Evolutionary conservation across 179 eudicot genomes (phyloP).

Genomic region (Silene noctiflora): DNA sequence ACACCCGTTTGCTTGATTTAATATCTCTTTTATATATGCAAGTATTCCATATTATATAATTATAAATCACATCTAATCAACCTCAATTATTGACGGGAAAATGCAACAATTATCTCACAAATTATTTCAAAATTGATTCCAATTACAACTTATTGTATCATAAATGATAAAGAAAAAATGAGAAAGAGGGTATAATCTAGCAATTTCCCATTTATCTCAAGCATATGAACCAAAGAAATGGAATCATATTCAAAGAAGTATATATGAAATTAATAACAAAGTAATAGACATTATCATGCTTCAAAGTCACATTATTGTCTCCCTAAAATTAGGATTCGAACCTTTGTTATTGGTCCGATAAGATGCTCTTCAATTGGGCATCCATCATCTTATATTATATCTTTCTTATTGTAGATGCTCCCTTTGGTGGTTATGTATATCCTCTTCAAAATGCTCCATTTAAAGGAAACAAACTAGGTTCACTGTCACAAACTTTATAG

Average conservation of each 20-base stretch:
- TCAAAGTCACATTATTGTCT: slow-evolving; percentile 4
- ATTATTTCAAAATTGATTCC: neutral
- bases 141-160: neutral
- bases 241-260: slow-evolving; percentile 19
- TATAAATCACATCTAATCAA: no score
- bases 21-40: no score
- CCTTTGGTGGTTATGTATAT: neutral
- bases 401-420: neutral
- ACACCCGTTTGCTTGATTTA: no score
- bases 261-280: neutral
- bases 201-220: neutral
- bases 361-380: slow-evolving; percentile 3
- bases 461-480: slow-evolving; percentile 5
- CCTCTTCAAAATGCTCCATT: neutral
- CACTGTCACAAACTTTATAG: neutral
- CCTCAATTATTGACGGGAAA: no score
- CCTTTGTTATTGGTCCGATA: neutral
- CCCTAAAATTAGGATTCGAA: neutral
- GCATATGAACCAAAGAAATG: slow-evolving; percentile 17
- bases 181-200: neutral
- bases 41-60: no score
- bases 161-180: neutral
- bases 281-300: neutral
- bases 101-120: neutral
- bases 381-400: neutral